These are phyloP conservation scores for Carex parvula DNA, from an alignment of 176 grass and related monocot genomes.

Conservation along the genomic window DNA sequence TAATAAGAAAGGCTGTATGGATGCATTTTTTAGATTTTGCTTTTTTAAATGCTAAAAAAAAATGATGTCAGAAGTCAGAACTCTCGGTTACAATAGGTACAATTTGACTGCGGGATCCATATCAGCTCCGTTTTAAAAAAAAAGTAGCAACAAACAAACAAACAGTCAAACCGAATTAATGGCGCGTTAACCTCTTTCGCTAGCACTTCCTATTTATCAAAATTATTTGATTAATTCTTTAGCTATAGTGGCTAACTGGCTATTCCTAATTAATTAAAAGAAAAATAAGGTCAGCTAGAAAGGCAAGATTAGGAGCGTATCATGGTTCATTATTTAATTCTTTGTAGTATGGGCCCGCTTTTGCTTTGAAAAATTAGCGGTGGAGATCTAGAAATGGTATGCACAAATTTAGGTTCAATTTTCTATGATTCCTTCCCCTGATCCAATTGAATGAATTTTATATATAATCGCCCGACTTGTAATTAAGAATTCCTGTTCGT, in stretches of 20 bases:
- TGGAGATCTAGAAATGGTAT: neutral
- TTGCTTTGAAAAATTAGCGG: neutral
- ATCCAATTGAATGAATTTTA: neutral
- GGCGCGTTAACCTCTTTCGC: neutral
- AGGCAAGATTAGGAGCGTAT: slow-evolving; percentile 23
- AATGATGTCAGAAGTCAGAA: no score
- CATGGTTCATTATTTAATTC: neutral
- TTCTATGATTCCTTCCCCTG: neutral
- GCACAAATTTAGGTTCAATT: slow-evolving; percentile 1
- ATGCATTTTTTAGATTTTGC: no score
- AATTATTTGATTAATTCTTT: slow-evolving; percentile 15
- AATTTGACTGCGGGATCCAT: neutral
- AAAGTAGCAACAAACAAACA: neutral
- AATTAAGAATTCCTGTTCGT: neutral
- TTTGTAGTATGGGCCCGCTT: neutral
- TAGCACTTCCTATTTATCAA: neutral
- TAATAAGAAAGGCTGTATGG: no score
- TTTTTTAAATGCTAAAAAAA: no score
- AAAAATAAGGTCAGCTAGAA: slow-evolving; percentile 13
- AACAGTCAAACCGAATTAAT: slow-evolving; percentile 16
- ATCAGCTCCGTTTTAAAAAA: neutral
- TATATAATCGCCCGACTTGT: no score
- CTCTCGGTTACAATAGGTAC: neutral
- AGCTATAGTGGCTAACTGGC: neutral
- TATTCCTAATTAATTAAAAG: neutral